phyloP scores from a whole-genome alignment of 1,284 basidiomycete species.

The Ceratobasidium sp. region DNA sequence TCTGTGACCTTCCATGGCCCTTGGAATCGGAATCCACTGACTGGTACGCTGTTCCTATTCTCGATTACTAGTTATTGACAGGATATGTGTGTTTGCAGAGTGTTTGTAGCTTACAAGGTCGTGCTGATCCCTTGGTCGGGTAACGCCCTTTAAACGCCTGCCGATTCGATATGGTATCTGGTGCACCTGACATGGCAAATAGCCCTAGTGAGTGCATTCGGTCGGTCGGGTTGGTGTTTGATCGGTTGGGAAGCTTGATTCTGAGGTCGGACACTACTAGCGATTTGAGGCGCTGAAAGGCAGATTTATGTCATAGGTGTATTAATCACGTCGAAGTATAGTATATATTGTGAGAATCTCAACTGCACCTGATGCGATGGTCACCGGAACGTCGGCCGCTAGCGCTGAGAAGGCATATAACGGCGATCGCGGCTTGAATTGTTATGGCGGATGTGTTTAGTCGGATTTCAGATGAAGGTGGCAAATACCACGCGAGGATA shows the following conservation, averaged over 20 bases:
- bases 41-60: background rate
- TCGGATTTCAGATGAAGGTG: no score
- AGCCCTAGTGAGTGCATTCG: slow-evolving; percentile 36
- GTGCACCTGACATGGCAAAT: slow-evolving; percentile 10
- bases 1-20: slow-evolving; percentile 43
- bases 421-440: no score
- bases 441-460: no score
- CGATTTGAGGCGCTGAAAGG: background rate
- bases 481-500: no score
- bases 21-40: slow-evolving; percentile 37
- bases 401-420: no score
- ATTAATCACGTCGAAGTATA: background rate
- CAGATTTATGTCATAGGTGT: no score
- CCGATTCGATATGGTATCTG: slow-evolving; percentile 10
- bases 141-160: background rate
- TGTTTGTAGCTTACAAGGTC: slow-evolving; percentile 15
- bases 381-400: no score
- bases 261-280: slow-evolving; percentile 43
- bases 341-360: slow-evolving; percentile 26
- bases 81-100: no score
- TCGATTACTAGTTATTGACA: background rate
- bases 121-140: slow-evolving; percentile 13
- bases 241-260: slow-evolving; percentile 37
- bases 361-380: slow-evolving; percentile 11
- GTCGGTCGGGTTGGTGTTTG: slow-evolving; percentile 42